phyloP scores from a whole-genome alignment of 2,329 filamentous ascomycete species.

The Hypocrella siamensis region DNA sequence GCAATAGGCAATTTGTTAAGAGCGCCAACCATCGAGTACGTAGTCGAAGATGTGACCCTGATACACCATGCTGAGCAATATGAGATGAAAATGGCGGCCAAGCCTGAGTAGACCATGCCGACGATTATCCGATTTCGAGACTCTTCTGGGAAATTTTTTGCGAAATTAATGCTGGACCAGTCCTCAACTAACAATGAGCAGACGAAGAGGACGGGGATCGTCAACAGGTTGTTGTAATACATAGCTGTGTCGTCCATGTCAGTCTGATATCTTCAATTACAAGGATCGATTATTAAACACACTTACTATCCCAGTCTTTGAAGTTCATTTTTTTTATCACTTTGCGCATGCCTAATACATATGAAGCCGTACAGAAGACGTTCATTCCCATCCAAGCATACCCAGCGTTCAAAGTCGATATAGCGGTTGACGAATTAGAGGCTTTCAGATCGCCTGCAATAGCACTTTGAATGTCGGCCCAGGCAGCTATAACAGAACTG shows the following conservation, averaged over 20 bases:
- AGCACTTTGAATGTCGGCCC: slow-evolving; percentile 89
- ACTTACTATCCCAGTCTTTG: slow-evolving; percentile 97
- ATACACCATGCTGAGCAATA: slow-evolving; percentile 99
- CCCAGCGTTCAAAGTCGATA: slow-evolving; percentile 83
- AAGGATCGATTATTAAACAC: too few species aligned
- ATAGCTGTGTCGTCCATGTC: too few species aligned
- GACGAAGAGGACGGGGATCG: slow-evolving; percentile 77
- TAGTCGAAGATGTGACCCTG: slow-evolving; percentile 90
- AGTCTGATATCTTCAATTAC: slow-evolving; percentile 23
- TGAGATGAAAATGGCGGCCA: slow-evolving; percentile 95
- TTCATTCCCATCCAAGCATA: slow-evolving; percentile 98
- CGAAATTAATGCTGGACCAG: slow-evolving; percentile 76
- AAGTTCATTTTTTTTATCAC: slow-evolving; percentile 99
- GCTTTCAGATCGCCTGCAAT: slow-evolving; percentile 43
- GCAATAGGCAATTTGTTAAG: slow-evolving; percentile 97
- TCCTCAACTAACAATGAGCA: slow-evolving; percentile 76
- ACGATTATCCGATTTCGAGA: slow-evolving; percentile 64
- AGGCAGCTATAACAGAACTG: slow-evolving; percentile 86
- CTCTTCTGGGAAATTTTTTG: slow-evolving; percentile 75
- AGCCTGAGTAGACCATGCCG: slow-evolving; percentile 86
- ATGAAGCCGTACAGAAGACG: slow-evolving; percentile 84
- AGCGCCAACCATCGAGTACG: slow-evolving; percentile 96
- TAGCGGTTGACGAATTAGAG: slow-evolving; percentile 51
- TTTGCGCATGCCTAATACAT: slow-evolving; percentile 88
- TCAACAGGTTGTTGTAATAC: slow-evolving; percentile 99